Evolutionary conservation across 768 basidiomycete species (phyloP).

Genomic region (Rossbeevera mucosa): DNA sequence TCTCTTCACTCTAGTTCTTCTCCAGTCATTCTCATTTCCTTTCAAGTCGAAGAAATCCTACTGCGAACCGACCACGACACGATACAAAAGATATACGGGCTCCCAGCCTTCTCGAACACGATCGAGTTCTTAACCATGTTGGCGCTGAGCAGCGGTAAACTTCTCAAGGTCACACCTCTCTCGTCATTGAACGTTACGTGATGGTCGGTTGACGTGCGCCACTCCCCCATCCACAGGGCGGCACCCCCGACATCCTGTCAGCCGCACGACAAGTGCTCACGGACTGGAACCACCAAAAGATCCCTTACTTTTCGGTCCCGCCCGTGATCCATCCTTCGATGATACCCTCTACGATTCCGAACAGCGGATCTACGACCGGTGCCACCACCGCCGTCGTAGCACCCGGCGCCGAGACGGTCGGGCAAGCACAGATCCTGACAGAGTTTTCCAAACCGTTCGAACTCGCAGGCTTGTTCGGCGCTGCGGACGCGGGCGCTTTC

Average conservation of each 20-base stretch:
- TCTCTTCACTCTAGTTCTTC: background rate
- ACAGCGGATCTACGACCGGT: conserved; percentile 24
- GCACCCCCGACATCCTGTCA: conserved; percentile 81
- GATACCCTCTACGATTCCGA: conserved; percentile 45
- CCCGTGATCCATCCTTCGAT: conserved; percentile 75
- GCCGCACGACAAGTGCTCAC: conserved; percentile 77
- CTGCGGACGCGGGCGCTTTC: conserved; percentile 79
- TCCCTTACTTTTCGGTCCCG: conserved; percentile 81
- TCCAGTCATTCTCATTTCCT: background rate
- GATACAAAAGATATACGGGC: conserved; percentile 80
- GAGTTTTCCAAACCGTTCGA: conserved; percentile 76
- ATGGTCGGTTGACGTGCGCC: background rate
- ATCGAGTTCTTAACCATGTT: conserved; percentile 89
- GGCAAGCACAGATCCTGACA: conserved; percentile 73
- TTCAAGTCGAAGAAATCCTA: conserved; percentile 81
- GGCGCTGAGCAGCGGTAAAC: conserved; percentile 74
- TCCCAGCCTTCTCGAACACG: conserved; percentile 68
- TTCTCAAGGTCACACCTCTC: conserved; percentile 60
- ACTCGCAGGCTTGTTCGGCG: conserved; percentile 73
- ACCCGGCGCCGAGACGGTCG: conserved; percentile 74
- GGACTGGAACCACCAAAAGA: conserved; percentile 97
- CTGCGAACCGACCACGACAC: conserved; percentile 61
- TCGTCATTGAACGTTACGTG: background rate
- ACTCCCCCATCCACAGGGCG: conserved; percentile 53
- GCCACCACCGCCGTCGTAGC: conserved; percentile 36